Conservation (phyloP, 345 rosid species). For the Clausena lansium region DNA sequence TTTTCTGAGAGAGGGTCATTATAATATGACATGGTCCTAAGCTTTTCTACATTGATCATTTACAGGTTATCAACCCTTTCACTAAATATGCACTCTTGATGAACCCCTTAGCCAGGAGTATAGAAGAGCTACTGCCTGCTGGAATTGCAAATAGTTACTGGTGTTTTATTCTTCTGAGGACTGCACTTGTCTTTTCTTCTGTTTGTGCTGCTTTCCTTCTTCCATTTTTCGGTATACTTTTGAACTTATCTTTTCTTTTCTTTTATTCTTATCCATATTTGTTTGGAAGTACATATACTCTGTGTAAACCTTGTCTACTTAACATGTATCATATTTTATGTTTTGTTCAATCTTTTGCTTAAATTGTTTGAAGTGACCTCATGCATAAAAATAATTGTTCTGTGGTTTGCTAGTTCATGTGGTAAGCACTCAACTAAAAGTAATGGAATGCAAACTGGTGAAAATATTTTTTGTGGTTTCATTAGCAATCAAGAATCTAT, state of each 20-base stretch:
- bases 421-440: neutral
- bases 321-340: neutral
- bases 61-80: constrained; percentile 87
- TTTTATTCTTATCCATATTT: neutral
- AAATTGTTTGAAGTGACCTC: neutral
- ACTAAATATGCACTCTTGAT: constrained; percentile 83
- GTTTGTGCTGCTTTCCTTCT: constrained; percentile 76
- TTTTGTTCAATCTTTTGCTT: neutral
- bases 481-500: neutral
- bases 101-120: constrained; percentile 84
- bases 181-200: constrained; percentile 71
- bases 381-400: neutral
- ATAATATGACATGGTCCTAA: constrained; percentile 18
- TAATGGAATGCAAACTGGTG: neutral
- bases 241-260: neutral
- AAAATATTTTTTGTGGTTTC: neutral
- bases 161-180: constrained; percentile 69
- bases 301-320: neutral
- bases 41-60: constrained; percentile 8
- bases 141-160: constrained; percentile 45
- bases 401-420: neutral
- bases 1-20: neutral
- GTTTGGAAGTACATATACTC: neutral
- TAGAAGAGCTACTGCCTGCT: constrained; percentile 83
- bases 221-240: constrained; percentile 76